phyloP scores from a whole-genome alignment of 306 rosid species.

The Medicago ruthenica region DNA sequence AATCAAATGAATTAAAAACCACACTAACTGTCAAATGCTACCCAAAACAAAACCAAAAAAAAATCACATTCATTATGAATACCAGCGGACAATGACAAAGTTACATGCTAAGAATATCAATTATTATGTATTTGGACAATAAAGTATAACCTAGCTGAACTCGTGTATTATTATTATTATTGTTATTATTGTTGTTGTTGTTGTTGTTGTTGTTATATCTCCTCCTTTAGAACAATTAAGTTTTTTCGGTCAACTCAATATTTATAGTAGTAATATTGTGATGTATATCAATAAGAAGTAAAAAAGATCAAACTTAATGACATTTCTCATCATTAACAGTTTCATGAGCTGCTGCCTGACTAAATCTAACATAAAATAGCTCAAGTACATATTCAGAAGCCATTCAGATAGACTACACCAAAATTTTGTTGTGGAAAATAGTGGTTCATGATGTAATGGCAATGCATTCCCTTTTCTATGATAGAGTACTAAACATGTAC shows the following conservation, averaged over 20 bases:
- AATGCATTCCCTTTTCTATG: background rate
- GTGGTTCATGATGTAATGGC: slow-evolving; percentile 14
- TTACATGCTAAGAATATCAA: slow-evolving; percentile 5
- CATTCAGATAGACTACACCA: background rate
- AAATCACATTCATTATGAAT: background rate
- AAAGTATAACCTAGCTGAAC: background rate
- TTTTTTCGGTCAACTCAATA: slow-evolving; percentile 9
- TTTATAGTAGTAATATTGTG: slow-evolving; percentile 1
- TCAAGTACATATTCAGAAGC: slow-evolving; percentile 9
- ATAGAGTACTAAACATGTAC: slow-evolving; percentile 49
- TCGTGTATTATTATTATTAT: background rate
- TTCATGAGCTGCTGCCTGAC: slow-evolving; percentile 11
- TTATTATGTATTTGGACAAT: background rate
- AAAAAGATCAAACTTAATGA: slow-evolving; percentile 5
- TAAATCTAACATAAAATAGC: slow-evolving; percentile 29
- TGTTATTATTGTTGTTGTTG: no score
- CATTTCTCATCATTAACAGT: slow-evolving; percentile 21
- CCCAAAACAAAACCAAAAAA: background rate
- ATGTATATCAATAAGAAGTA: background rate
- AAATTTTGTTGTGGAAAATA: background rate
- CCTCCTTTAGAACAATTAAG: slow-evolving; percentile 7
- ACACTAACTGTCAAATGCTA: background rate
- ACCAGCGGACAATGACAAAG: slow-evolving; percentile 7
- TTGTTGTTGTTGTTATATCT: background rate
- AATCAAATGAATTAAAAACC: background rate